These are phyloP conservation scores for Tolypocladium inflatum DNA, from an alignment of 2,329 filamentous ascomycete genomes.

Conservation along the genomic window DNA sequence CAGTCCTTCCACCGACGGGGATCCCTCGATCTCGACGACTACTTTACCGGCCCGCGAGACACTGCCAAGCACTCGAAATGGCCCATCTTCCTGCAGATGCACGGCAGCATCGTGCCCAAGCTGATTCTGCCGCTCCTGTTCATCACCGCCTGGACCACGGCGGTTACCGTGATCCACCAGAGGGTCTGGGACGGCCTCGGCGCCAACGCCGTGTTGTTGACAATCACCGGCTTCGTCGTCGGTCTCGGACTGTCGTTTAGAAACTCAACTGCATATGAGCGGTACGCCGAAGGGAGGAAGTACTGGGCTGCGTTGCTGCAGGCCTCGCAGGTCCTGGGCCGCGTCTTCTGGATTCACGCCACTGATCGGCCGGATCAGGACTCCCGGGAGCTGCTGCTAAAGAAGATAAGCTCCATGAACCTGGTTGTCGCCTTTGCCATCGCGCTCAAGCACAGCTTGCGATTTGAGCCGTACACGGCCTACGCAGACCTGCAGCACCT, in stretches of 20 bases:
- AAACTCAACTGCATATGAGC: constrained; percentile 68
- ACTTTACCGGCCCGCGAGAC: constrained; percentile 59
- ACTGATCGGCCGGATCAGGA: constrained; percentile 40
- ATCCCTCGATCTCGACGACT: constrained; percentile 45
- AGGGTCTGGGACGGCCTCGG: constrained; percentile 25
- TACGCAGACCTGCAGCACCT: constrained; percentile 66
- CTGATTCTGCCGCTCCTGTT: constrained; percentile 61
- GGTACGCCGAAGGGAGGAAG: constrained; percentile 55
- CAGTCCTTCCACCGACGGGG: constrained; percentile 15
- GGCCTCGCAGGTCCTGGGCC: constrained; percentile 58
- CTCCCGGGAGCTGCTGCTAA: constrained; percentile 58
- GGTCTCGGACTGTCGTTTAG: constrained; percentile 71
- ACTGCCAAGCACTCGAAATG: constrained; percentile 67
- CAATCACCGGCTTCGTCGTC: constrained; percentile 73
- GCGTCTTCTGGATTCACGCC: constrained; percentile 76
- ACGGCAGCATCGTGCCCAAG: constrained; percentile 65
- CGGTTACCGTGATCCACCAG: constrained; percentile 48
- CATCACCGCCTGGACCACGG: constrained; percentile 55
- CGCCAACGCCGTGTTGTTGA: constrained; percentile 45
- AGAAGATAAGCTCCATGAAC: constrained; percentile 67
- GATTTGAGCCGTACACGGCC: constrained; percentile 71
- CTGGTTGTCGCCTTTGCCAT: constrained; percentile 70
- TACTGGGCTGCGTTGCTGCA: constrained; percentile 52
- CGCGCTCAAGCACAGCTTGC: constrained; percentile 70
- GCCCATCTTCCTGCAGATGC: constrained; percentile 65